phyloP scores from a whole-genome alignment of 202 grass and related monocot species.

The Hordeum pubiflorum region DNA sequence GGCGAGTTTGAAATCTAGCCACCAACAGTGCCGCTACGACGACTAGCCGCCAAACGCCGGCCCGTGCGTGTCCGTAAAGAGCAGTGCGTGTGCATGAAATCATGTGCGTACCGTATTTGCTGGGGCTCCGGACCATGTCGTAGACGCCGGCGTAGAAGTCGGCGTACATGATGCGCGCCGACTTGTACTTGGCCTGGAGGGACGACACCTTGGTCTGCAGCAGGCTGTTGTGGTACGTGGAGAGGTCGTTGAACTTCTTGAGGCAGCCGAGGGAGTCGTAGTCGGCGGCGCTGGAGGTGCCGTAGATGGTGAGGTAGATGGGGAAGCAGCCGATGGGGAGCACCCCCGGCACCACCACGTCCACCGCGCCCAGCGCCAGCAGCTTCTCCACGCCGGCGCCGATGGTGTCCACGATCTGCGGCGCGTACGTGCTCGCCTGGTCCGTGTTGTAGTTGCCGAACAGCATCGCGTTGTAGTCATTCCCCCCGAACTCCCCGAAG shows the following conservation, averaged over 20 bases:
- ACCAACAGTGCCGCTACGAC: neutral
- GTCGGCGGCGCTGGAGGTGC: slow-evolving; percentile 41
- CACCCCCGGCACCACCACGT: slow-evolving; percentile 69
- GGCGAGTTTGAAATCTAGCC: slow-evolving; percentile 1
- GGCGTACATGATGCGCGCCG: slow-evolving; percentile 59
- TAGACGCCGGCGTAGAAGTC: slow-evolving; percentile 65
- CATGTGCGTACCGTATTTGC: slow-evolving; percentile 41
- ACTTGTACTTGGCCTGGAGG: slow-evolving; percentile 50
- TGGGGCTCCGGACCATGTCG: slow-evolving; percentile 55
- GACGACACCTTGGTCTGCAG: slow-evolving; percentile 18
- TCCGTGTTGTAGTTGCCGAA: slow-evolving; percentile 58
- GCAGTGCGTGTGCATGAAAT: no score
- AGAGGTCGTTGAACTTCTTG: slow-evolving; percentile 67
- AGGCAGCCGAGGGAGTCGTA: slow-evolving; percentile 62
- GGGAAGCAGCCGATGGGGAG: slow-evolving; percentile 90
- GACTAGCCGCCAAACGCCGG: neutral
- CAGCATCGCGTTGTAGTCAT: slow-evolving; percentile 88
- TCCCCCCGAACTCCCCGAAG: slow-evolving; percentile 82
- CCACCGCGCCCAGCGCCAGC: slow-evolving; percentile 49
- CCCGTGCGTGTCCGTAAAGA: no score
- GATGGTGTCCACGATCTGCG: slow-evolving; percentile 52
- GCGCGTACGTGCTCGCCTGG: slow-evolving; percentile 46
- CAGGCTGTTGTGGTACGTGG: slow-evolving; percentile 52
- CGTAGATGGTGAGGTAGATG: slow-evolving; percentile 63
- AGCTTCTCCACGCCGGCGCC: slow-evolving; percentile 64